Evolutionary conservation across 805 yeast species (phyloP).

Genomic region (Jamesozyma piceae): DNA sequence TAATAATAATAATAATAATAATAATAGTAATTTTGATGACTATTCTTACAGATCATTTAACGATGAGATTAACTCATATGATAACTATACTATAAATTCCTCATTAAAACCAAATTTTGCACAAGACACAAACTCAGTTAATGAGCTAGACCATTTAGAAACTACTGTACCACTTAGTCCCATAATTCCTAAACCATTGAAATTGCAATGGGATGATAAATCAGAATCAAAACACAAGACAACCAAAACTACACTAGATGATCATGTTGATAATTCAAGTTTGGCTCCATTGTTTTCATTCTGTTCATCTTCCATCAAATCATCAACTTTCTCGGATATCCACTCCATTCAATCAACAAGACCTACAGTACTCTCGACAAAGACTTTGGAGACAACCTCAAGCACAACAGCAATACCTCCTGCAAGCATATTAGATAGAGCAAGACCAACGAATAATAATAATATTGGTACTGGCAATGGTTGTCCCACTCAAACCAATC

Average conservation of each 20-base stretch:
- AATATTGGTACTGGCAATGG: too few species aligned
- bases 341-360: constrained; percentile 31
- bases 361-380: constrained; percentile 29
- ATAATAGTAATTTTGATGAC: background rate
- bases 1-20: too few species aligned
- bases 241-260: background rate
- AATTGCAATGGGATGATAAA: constrained; percentile 18
- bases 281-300: constrained; percentile 29
- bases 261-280: constrained; percentile 21
- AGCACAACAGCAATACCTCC: constrained; percentile 66
- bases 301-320: constrained; percentile 30
- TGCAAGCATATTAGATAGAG: constrained; percentile 56
- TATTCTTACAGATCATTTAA: background rate
- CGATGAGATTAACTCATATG: background rate
- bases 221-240: constrained; percentile 6
- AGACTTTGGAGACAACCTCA: constrained; percentile 44
- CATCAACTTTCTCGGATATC: constrained; percentile 32
- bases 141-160: background rate
- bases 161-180: background rate
- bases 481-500: constrained; percentile 4
- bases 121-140: background rate
- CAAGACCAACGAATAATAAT: constrained; percentile 22
- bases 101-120: constrained; percentile 11
- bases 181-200: background rate
- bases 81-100: constrained; percentile 8